Percentiles rank a stretch among this genome's conserved stretches.
These are phyloP conservation scores for Verticillium klebahnii DNA, from an alignment of 2,329 filamentous ascomycete genomes.

Conservation along the genomic window DNA sequence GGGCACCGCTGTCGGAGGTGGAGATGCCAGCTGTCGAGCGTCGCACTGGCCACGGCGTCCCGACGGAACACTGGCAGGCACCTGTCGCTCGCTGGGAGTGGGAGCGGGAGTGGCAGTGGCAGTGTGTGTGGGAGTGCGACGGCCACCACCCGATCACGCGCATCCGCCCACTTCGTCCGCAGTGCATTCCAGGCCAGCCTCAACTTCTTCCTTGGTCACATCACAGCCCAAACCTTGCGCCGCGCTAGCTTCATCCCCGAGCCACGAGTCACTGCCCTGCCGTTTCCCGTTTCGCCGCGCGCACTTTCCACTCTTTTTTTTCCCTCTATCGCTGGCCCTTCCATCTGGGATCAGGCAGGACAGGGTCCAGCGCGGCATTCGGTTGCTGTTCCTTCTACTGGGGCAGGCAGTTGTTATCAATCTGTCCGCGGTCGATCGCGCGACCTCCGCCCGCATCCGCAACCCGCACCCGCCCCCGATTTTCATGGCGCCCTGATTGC, in stretches of 20 bases:
- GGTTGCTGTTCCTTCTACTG: neutral
- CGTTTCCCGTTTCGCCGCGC: neutral
- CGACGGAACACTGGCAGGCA: neutral
- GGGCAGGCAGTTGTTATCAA: neutral
- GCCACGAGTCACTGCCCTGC: neutral
- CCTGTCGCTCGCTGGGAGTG: neutral
- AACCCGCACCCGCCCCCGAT: slow-evolving; percentile 11
- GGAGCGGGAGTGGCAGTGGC: neutral
- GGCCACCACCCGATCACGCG: slow-evolving; percentile 1
- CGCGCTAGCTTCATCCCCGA: neutral
- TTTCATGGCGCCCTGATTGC: slow-evolving; percentile 14
- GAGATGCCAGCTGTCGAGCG: neutral
- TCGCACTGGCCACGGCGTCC: neutral
- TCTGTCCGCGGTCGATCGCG: slow-evolving; percentile 12
- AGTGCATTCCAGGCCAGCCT: slow-evolving; percentile 3
- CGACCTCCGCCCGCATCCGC: slow-evolving; percentile 4
- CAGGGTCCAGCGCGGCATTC: neutral
- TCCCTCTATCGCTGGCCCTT: neutral
- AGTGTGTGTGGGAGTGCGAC: neutral
- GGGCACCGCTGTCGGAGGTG: neutral
- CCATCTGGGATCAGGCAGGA: neutral
- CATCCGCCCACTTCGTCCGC: slow-evolving; percentile 1
- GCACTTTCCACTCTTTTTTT: neutral
- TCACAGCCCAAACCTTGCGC: neutral
- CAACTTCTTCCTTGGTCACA: slow-evolving; percentile 3